Base-by-base conservation (phyloP, 2,329 filamentous ascomycete genomes). In the Colletotrichum sp. region DNA sequence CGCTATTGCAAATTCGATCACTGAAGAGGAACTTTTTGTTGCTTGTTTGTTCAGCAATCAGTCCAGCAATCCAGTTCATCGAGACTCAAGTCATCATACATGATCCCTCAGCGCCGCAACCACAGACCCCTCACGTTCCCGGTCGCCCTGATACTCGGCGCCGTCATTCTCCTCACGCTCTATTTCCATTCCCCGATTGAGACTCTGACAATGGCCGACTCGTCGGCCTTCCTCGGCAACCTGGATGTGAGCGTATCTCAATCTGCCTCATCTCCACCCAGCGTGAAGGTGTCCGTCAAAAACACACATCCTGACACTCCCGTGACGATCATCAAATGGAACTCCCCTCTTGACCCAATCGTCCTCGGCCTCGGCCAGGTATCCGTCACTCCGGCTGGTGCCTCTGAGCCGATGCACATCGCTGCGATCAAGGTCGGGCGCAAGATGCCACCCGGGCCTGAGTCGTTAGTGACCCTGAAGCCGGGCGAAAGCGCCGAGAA, bases 331-430 rank as follows among this genome's bases (percentile, higher is more conserved):
- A 82, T 88, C 32, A 81, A 79, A 6, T 88, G 87, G 82, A 81
- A 85, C 67, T 87, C 86, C 2, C 87, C 87, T 19, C 81, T 88
- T 30, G 87, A 88, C 78, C 80, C 82, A 0, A 65, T 86, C 28
- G 86, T 83, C 0, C 75, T 87, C 64, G 82, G 84, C 69, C 82
- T 88, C 2, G 87, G 87, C 12, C 79, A 86, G 15, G 69, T 88
- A 9, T 79, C 81, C 34, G 83, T 88, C 73, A 85, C 81, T 2
- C 85, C 83, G 5, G 80, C 82, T 2, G 83, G 82, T 2, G 80
- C 81, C 19, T 78, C 79, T 6, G 48, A 74, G 34, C 83, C 86
- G 6, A 71, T 88, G 6, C 81, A 85, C 7, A 79, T 86, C n/a
- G 82, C 83, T 8, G 82, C 79, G n/a, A 80, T 88, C 65, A 81